phyloP scores from a whole-genome alignment of 2,329 filamentous ascomycete species.

The Zymoseptoria crescenta region DNA sequence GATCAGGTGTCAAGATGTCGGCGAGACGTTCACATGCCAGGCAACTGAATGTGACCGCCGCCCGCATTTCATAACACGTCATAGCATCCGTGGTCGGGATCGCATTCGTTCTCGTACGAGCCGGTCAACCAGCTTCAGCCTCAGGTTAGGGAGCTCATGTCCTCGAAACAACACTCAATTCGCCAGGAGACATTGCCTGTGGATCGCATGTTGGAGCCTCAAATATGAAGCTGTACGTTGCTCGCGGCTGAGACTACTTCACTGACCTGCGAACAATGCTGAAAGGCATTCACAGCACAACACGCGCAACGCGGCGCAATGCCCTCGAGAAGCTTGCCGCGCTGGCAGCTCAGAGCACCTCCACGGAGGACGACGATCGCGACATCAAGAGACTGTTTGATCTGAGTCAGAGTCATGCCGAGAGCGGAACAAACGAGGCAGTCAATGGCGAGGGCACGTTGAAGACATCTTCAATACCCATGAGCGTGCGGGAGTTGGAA shows the following conservation, averaged over 20 bases:
- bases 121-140: too few species aligned
- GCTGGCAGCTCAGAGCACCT: conserved; percentile 36
- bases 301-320: conserved; percentile 35
- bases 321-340: conserved; percentile 45
- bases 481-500: conserved; percentile 76
- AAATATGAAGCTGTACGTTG: not conserved
- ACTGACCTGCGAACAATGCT: conserved; percentile 9
- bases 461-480: conserved; percentile 27
- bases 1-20: not conserved
- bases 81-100: too few species aligned
- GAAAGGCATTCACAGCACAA: conserved; percentile 16
- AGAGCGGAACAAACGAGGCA: conserved; percentile 14
- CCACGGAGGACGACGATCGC: conserved; percentile 14
- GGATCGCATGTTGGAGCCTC: not conserved
- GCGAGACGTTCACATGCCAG: too few species aligned
- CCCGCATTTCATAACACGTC: too few species aligned
- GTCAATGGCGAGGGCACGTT: conserved; percentile 5
- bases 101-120: too few species aligned
- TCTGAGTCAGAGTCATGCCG: conserved; percentile 15
- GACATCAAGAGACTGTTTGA: conserved; percentile 38
- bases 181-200: not conserved
- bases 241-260: not conserved
- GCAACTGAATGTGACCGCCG: too few species aligned
- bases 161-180: not conserved
- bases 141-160: not conserved